Evolutionary conservation across 192 early-diverging fungal genomes (phyloP).

Genomic region (Coemansia sp.): DNA sequence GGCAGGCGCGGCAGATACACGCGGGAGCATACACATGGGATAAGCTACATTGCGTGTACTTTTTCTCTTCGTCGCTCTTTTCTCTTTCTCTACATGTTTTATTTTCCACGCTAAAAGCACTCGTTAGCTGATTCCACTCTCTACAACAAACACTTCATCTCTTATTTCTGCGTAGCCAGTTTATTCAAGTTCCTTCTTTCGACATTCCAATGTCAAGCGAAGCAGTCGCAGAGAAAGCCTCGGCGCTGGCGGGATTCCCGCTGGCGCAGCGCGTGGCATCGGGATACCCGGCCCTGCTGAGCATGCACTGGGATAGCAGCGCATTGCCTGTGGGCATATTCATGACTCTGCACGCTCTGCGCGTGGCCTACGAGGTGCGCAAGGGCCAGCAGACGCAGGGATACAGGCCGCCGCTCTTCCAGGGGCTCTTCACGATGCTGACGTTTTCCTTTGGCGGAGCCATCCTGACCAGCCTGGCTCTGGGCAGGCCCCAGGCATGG

Average conservation of each 20-base stretch:
- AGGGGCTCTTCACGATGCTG: conserved; percentile 52
- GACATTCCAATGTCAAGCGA: background rate
- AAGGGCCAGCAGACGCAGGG: conserved; percentile 37
- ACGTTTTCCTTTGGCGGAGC: conserved; percentile 54
- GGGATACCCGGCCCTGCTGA: conserved; percentile 26
- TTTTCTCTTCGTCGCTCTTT: background rate
- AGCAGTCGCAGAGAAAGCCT: background rate
- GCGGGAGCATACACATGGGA: background rate
- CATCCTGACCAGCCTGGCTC: conserved; percentile 47
- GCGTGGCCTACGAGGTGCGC: conserved; percentile 54
- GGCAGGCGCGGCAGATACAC: background rate
- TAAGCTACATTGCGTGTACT: background rate
- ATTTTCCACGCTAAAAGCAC: too few relatives aligned
- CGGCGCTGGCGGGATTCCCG: conserved; percentile 15
- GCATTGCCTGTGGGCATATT: conserved; percentile 51
- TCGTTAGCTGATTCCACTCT: too few relatives aligned
- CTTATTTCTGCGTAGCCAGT: too few relatives aligned
- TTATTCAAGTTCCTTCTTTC: background rate
- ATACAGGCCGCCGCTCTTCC: conserved; percentile 31
- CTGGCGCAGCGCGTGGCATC: conserved; percentile 34
- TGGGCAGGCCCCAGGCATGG: conserved; percentile 49
- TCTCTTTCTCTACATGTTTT: background rate
- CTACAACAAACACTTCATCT: too few relatives aligned
- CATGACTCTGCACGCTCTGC: conserved; percentile 52
- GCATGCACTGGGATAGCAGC: conserved; percentile 30